Conservation (phyloP, 805 yeast species). For the Suhomyces faveliae region DNA sequence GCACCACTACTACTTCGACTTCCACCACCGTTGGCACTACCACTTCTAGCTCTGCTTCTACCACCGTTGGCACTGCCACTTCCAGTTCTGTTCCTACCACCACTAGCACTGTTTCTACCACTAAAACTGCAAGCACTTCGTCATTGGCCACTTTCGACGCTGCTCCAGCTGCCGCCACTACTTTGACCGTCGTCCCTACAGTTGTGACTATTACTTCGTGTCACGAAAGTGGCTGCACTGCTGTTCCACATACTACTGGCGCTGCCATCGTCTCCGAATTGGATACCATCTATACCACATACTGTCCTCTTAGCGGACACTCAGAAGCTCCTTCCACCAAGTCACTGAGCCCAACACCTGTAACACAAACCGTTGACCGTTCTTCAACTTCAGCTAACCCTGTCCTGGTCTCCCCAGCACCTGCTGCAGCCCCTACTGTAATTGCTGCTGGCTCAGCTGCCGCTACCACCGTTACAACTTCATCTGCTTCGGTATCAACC, state of each 20-base stretch:
- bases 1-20: background rate
- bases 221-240: conserved; percentile 26
- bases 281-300: conserved; percentile 12
- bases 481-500: conserved; percentile 9
- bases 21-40: background rate
- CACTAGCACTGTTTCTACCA: background rate
- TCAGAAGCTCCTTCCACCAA: conserved; percentile 20
- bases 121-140: background rate
- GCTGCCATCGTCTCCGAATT: conserved; percentile 33
- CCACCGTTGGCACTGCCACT: background rate
- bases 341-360: background rate
- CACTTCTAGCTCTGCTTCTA: background rate
- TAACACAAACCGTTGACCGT: background rate
- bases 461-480: background rate
- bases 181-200: conserved; percentile 9
- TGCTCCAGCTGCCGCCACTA: conserved; percentile 1
- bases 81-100: conserved; percentile 1
- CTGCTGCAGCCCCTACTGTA: conserved; percentile 3
- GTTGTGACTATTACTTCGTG: conserved; percentile 34
- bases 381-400: too few species aligned
- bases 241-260: conserved; percentile 29
- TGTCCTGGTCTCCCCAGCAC: background rate
- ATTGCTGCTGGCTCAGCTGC: background rate
- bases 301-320: conserved; percentile 8
- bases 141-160: background rate